Evolutionary conservation across 1,139 yeast genomes (phyloP).

Genomic region (Blastobotrys arbuscula): DNA sequence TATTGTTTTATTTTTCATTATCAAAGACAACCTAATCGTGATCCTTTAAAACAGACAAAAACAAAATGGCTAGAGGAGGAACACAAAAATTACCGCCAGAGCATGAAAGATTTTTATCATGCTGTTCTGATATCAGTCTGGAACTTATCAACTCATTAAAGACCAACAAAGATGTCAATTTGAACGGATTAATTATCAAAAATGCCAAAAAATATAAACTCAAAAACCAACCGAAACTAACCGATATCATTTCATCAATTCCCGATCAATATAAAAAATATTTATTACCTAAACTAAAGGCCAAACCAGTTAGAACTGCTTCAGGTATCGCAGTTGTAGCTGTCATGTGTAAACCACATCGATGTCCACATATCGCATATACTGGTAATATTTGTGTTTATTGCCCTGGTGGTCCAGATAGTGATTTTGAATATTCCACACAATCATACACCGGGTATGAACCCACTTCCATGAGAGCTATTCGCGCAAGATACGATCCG

Average conservation of each 20-base stretch:
- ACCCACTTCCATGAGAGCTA: conserved; percentile 98
- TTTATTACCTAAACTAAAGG: conserved; percentile 85
- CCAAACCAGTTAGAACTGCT: conserved; percentile 98
- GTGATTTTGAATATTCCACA: conserved; percentile 95
- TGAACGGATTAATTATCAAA: conserved; percentile 83
- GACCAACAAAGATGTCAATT: conserved; percentile 72
- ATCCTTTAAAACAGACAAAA: no score
- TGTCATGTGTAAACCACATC: conserved; percentile 98
- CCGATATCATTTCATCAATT: conserved; percentile 90
- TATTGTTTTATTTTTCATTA: no score
- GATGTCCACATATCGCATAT: conserved; percentile 98
- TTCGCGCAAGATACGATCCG: conserved; percentile 95
- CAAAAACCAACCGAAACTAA: conserved; percentile 87
- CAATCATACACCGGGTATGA: conserved; percentile 98
- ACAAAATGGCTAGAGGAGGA: conserved; percentile 25
- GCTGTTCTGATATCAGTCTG: conserved; percentile 88
- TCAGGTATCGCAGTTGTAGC: conserved; percentile 98
- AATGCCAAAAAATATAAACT: conserved; percentile 86
- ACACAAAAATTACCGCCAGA: conserved; percentile 42
- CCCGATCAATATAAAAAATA: conserved; percentile 95
- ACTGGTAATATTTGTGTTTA: conserved; percentile 98
- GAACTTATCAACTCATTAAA: conserved; percentile 79
- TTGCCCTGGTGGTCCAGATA: conserved; percentile 99
- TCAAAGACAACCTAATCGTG: no score
- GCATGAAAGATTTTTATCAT: conserved; percentile 85